Conservation (phyloP, 169 alveolate species). For the Plasmodium gonderi region DNA sequence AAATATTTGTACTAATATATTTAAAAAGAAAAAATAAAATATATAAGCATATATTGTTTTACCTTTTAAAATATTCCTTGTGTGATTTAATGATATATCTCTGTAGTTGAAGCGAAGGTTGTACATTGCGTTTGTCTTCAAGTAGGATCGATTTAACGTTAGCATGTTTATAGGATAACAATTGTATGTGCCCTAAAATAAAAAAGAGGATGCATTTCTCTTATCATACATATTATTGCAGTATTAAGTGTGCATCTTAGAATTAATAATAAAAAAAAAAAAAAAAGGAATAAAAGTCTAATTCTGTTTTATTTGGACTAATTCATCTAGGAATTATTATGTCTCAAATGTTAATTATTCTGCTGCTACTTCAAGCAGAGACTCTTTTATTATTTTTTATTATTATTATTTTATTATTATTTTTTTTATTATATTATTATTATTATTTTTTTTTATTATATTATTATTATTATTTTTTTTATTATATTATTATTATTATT, state of each 20-base stretch:
- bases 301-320: not conserved
- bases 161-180: conserved; percentile 67
- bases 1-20: not conserved
- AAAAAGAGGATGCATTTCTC: not conserved
- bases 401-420: too few species aligned
- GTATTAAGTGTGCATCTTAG: too few species aligned
- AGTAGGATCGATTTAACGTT: conserved; percentile 36
- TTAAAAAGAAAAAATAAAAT: not conserved
- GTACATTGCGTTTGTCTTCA: conserved; percentile 52
- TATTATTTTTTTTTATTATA: too few species aligned
- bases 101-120: conserved; percentile 19
- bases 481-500: too few species aligned
- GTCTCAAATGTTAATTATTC: not conserved
- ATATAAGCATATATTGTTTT: not conserved
- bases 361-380: not conserved
- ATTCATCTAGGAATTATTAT: not conserved
- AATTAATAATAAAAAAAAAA: not conserved
- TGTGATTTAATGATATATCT: conserved; percentile 54
- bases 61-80: conserved; percentile 66
- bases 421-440: too few species aligned
- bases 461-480: too few species aligned
- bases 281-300: not conserved
- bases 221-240: not conserved
- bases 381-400: not conserved
- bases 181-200: conserved; percentile 69